Evolutionary conservation across 2,329 filamentous ascomycete species (phyloP).

Genomic region (Aspergillus brunneoviolaceus): DNA sequence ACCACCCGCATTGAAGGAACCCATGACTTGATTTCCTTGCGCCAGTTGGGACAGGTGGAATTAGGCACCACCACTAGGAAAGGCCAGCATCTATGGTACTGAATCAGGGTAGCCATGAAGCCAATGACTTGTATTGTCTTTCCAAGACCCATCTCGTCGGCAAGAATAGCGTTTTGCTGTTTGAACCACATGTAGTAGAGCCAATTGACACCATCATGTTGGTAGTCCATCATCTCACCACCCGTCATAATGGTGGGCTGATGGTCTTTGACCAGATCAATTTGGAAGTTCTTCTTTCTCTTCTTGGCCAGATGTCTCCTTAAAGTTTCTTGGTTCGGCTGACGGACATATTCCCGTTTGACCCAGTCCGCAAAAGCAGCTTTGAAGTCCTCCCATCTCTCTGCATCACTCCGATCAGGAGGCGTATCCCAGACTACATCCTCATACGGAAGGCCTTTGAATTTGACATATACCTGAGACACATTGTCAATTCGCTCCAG

Average conservation of each 20-base stretch:
- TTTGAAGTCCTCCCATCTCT: conserved; percentile 75
- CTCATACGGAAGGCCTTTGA: conserved; percentile 86
- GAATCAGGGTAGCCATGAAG: conserved; percentile 71
- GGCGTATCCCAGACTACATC: conserved; percentile 88
- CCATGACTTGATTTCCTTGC: conserved; percentile 93
- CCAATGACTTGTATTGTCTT: conserved; percentile 94
- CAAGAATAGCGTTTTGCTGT: conserved; percentile 81
- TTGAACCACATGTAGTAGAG: conserved; percentile 85
- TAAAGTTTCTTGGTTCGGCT: conserved; percentile 56
- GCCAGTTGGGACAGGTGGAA: conserved; percentile 95
- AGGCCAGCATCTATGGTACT: conserved; percentile 75
- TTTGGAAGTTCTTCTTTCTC: conserved; percentile 64
- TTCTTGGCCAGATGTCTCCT: conserved; percentile 67
- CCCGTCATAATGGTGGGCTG: conserved; percentile 74
- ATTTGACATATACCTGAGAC: conserved; percentile 77
- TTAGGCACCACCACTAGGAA: conserved; percentile 94
- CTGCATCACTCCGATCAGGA: conserved; percentile 60
- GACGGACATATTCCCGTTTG: conserved; percentile 70
- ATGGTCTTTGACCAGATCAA: conserved; percentile 62
- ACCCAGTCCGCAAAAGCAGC: conserved; percentile 85
- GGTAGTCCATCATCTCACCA: conserved; percentile 88
- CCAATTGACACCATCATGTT: conserved; percentile 92
- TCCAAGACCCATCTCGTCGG: conserved; percentile 96
- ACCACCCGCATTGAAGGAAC: conserved; percentile 81
- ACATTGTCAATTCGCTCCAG: conserved; percentile 71